Base-by-base conservation (phyloP, 202 grass and related monocot species). In the Carex arenaria region DNA sequence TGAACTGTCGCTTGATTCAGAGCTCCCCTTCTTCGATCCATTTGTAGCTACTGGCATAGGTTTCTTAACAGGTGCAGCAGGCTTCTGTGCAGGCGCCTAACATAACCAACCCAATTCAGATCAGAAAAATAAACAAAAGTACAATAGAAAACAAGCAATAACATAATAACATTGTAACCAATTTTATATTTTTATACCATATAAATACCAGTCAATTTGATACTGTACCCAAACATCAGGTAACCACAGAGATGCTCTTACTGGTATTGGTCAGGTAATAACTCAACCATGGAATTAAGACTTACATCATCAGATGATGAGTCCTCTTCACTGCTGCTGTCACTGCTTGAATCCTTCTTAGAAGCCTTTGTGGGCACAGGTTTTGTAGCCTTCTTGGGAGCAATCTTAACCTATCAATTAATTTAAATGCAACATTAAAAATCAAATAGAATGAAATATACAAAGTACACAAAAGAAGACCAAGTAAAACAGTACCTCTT, bases 241-340 rank as follows among this genome's bases (percentile, higher is more conserved):
- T 11, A 20, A 70, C n/a, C 13, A 45, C 34, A 70, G 7, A 4
- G 8, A 36, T 19, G 22, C 0, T 45, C 9, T 70, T n/a, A 70
- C 67, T 70, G 40, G 15, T 70, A 70, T 18, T 70, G 38, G 38
- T 26, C 23, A 64, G 10, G 10, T 64, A 5, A 75, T 49, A 52
- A 75, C 47, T 55, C 31, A 30, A 23, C 5, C 22, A 49, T 10
- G 26, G 72, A 32, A 75, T 55, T 75, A 69, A 36, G 40, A 30
- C 73, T 89, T 82, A 90, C 88, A 74, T 93, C 89, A 77, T 93
- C 89, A 38, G 86, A 88, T 64, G 91, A 90, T 51, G 84, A 88
- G 2, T 90, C 88, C 54, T 90, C 85, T 54, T 82, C 80, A 69
- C 80, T 82, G 34, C 86, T 90, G 67, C 83, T 85, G 61, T 85